phyloP scores from a whole-genome alignment of 169 alveolate species.

The Blepharisma undulans region DNA sequence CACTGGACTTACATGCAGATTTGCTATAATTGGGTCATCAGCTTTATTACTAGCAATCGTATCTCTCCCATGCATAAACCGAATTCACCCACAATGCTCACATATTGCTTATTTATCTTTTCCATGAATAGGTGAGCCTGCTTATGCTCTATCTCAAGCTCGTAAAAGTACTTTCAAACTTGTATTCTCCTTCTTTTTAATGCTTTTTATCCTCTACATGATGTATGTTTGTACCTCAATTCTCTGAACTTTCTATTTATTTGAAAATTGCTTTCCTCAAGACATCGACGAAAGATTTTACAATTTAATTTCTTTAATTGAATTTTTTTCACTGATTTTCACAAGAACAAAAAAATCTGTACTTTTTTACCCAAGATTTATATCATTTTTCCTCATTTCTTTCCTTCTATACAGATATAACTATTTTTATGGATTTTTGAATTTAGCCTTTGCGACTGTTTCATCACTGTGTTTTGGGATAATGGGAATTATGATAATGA shows the following conservation, averaged over 20 bases:
- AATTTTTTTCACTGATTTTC: slow-evolving; percentile 6
- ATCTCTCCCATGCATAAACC: background rate
- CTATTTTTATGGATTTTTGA: slow-evolving; percentile 29
- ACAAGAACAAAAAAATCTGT: slow-evolving; percentile 23
- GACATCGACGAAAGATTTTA: slow-evolving; percentile 18
- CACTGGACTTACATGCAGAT: slow-evolving; percentile 12
- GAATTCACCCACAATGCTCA: background rate
- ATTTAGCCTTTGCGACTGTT: background rate
- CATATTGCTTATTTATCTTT: background rate
- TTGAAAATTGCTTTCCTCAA: background rate
- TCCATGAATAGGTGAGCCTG: slow-evolving; percentile 35
- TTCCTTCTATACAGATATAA: background rate
- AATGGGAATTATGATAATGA: background rate
- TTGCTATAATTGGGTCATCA: slow-evolving; percentile 30
- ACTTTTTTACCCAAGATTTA: background rate
- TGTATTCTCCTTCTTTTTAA: background rate
- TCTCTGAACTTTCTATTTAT: background rate
- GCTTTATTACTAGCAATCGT: background rate
- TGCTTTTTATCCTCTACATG: background rate
- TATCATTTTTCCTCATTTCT: background rate
- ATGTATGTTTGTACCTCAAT: slow-evolving; percentile 10
- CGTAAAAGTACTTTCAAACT: background rate
- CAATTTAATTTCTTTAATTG: background rate
- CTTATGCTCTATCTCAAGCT: background rate
- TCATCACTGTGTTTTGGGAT: background rate